Evolutionary conservation across 2,329 filamentous ascomycete genomes (phyloP).

Genomic region (Fusarium chuoi): DNA sequence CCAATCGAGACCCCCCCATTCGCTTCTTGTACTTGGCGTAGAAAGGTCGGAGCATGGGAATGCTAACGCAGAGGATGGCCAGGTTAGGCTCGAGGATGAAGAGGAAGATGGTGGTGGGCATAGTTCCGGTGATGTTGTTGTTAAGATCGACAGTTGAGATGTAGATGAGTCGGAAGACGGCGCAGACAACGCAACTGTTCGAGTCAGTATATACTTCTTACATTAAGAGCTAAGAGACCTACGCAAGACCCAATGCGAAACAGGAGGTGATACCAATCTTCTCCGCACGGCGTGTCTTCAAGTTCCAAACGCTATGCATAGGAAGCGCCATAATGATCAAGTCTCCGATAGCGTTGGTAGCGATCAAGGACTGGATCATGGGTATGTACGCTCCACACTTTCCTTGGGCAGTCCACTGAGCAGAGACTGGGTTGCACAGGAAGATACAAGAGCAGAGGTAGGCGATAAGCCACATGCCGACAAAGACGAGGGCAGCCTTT

Average conservation of each 20-base stretch:
- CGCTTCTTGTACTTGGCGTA: constrained; percentile 48
- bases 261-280: constrained; percentile 52
- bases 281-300: constrained; percentile 50
- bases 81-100: constrained; percentile 54
- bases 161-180: constrained; percentile 52
- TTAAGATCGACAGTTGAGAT: constrained; percentile 51
- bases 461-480: constrained; percentile 55
- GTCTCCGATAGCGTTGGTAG: constrained; percentile 52
- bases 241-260: constrained; percentile 51
- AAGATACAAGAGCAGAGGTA: constrained; percentile 56
- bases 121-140: constrained; percentile 52
- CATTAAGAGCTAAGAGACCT: neutral
- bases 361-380: constrained; percentile 51
- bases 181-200: constrained; percentile 50
- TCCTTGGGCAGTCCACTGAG: constrained; percentile 53
- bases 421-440: constrained; percentile 57
- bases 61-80: constrained; percentile 54
- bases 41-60: constrained; percentile 55
- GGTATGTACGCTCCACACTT: constrained; percentile 49
- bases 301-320: constrained; percentile 51
- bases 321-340: constrained; percentile 52
- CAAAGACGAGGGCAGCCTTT: constrained; percentile 49
- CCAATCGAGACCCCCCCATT: constrained; percentile 45
- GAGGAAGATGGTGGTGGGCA: constrained; percentile 53
- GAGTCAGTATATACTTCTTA: constrained; percentile 1